Conservation (phyloP, 1,284 basidiomycete genomes). For the Volvariella surrecta region DNA sequence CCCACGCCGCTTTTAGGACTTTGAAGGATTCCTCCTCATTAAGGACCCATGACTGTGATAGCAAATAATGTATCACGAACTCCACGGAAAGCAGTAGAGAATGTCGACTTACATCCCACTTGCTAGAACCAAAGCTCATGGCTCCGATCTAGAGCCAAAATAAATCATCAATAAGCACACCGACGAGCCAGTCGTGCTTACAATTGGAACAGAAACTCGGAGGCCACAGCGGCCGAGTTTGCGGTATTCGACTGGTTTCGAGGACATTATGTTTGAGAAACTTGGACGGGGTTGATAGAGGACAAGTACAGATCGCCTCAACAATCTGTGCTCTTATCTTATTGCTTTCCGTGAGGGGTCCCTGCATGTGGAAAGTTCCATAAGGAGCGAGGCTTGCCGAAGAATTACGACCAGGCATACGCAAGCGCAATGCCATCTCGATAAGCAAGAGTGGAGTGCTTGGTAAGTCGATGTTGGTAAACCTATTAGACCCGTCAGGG, state of each 20-base stretch:
- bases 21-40: slow-evolving; percentile 31
- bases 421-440: too few species aligned
- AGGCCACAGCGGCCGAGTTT: slow-evolving; percentile 40
- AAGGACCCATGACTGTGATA: slow-evolving; percentile 32
- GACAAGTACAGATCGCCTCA: too few species aligned
- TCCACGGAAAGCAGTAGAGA: neutral
- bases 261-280: too few species aligned
- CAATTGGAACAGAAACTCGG: slow-evolving; percentile 39
- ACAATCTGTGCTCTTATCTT: too few species aligned
- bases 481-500: too few species aligned
- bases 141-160: slow-evolving; percentile 25
- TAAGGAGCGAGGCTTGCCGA: too few species aligned
- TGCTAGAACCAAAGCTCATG: slow-evolving; percentile 36
- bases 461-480: too few species aligned
- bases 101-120: slow-evolving; percentile 23
- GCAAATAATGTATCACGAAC: neutral
- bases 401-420: too few species aligned
- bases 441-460: too few species aligned
- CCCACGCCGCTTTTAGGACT: slow-evolving; percentile 40
- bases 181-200: neutral
- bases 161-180: slow-evolving; percentile 12
- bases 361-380: too few species aligned
- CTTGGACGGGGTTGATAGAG: too few species aligned
- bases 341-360: too few species aligned
- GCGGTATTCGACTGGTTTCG: slow-evolving; percentile 27